Percentiles rank a stretch among this genome's conserved stretches.
Evolutionary conservation across 2,329 filamentous ascomycete species (phyloP).

Genomic region (Paradendryphiella salina): DNA sequence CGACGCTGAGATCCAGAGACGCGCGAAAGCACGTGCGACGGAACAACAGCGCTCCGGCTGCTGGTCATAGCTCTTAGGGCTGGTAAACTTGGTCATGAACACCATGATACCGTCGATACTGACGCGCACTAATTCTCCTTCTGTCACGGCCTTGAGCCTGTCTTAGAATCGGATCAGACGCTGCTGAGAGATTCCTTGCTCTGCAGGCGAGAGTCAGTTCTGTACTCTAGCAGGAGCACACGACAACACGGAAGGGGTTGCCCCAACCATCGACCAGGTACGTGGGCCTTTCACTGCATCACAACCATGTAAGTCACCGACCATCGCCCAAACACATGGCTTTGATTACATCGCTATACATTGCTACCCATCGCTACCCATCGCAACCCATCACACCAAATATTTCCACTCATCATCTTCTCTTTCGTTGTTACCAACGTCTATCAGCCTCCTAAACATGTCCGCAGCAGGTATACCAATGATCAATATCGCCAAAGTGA

Average conservation of each 20-base stretch:
- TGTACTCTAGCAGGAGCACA: slow-evolving; percentile 10
- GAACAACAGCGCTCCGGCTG: slow-evolving; percentile 11
- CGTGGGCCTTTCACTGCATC: slow-evolving; percentile 8
- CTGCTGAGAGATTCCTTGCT: not conserved
- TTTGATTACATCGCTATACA: not conserved
- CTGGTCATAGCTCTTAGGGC: slow-evolving; percentile 25
- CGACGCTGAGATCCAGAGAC: not conserved
- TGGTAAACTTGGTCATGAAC: slow-evolving; percentile 13
- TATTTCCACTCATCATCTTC: not conserved
- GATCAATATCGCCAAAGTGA: slow-evolving; percentile 52
- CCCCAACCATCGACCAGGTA: slow-evolving; percentile 19
- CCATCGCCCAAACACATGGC: not conserved
- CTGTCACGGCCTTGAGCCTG: slow-evolving; percentile 1
- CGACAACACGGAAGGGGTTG: slow-evolving; percentile 14
- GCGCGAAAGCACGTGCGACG: slow-evolving; percentile 15
- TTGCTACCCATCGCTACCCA: no score
- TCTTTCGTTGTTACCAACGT: slow-evolving; percentile 2
- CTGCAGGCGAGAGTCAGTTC: slow-evolving; percentile 4
- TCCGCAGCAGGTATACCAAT: slow-evolving; percentile 34
- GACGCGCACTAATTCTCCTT: slow-evolving; percentile 6
- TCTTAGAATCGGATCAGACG: not conserved
- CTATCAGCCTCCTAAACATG: slow-evolving; percentile 18
- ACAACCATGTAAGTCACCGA: slow-evolving; percentile 1
- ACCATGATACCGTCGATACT: slow-evolving; percentile 15
- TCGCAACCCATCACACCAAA: not conserved